Evolutionary conservation across 768 basidiomycete genomes (phyloP).

Genomic region (Pisolithus tinctorius): DNA sequence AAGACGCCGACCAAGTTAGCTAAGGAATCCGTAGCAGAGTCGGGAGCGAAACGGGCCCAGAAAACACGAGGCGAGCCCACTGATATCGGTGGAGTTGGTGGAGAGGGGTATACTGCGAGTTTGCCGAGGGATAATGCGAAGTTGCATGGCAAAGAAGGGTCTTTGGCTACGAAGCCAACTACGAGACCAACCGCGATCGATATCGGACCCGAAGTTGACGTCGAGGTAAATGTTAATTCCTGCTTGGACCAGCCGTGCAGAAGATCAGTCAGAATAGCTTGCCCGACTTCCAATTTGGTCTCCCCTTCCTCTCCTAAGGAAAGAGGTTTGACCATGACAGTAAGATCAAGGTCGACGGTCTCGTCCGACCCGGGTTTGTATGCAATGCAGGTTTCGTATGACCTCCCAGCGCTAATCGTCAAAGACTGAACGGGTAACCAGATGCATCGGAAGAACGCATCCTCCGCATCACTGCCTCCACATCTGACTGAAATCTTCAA

Average conservation of each 20-base stretch:
- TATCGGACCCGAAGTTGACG: slow-evolving; percentile 2
- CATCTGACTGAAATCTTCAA: slow-evolving; percentile 40
- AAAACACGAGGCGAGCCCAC: slow-evolving; percentile 34
- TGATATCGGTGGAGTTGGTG: slow-evolving; percentile 24
- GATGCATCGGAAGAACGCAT: slow-evolving; percentile 44
- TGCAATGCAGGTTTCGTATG: slow-evolving; percentile 45
- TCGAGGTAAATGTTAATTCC: slow-evolving; percentile 34
- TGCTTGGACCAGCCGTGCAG: slow-evolving; percentile 48
- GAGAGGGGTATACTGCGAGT: slow-evolving; percentile 44
- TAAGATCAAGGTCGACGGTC: slow-evolving; percentile 35
- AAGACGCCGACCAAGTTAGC: slow-evolving; percentile 34
- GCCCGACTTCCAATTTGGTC: slow-evolving; percentile 22
- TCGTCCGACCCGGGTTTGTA: slow-evolving; percentile 40
- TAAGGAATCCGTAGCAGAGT: slow-evolving; percentile 1
- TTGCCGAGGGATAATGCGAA: slow-evolving; percentile 54
- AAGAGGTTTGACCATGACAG: slow-evolving; percentile 33
- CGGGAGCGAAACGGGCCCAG: slow-evolving; percentile 41
- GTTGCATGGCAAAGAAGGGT: slow-evolving; percentile 32
- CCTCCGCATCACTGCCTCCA: slow-evolving; percentile 35
- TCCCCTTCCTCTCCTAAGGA: slow-evolving; percentile 5
- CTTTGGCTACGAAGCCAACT: slow-evolving; percentile 41
- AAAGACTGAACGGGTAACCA: slow-evolving; percentile 69
- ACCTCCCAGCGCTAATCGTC: slow-evolving; percentile 33
- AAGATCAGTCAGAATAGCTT: slow-evolving; percentile 27
- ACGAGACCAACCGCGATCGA: slow-evolving; percentile 46